Evolutionary conservation across 169 alveolate species (phyloP).

Genomic region (Cryptosporidium sp.): DNA sequence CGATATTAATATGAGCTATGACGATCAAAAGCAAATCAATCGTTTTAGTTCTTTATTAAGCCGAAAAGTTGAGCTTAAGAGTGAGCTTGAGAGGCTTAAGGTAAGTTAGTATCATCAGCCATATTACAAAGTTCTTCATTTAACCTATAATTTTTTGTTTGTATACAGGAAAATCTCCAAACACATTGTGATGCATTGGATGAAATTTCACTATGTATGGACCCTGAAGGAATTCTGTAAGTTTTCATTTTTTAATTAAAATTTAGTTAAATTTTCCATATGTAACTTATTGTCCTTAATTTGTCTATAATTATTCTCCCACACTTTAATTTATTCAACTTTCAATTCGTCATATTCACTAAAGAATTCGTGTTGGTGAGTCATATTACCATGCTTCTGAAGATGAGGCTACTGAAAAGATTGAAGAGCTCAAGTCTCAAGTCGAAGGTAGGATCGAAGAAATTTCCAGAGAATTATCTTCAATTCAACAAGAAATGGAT

Average conservation of each 20-base stretch:
- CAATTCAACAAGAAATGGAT: conserved; percentile 37
- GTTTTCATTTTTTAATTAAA: conserved; percentile 10
- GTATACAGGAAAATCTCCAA: conserved; percentile 43
- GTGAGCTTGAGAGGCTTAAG: conserved; percentile 38
- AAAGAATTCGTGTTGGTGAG: conserved; percentile 44
- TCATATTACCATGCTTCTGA: conserved; percentile 48
- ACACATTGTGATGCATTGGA: conserved; percentile 62
- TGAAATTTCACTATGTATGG: conserved; percentile 62
- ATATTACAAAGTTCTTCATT: not conserved
- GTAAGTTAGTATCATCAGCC: not conserved
- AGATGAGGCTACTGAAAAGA: conserved; percentile 58
- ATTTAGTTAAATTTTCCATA: not conserved
- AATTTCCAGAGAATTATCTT: conserved; percentile 18
- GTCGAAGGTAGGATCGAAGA: conserved; percentile 1
- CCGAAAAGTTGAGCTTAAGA: conserved; percentile 5
- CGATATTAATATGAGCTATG: conserved; percentile 54
- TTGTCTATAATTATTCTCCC: not conserved
- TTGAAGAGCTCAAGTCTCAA: conserved; percentile 28
- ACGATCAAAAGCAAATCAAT: conserved; percentile 62
- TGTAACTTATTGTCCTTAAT: too few species aligned
- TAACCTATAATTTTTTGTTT: not conserved
- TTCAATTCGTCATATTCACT: not conserved
- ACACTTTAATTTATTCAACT: not conserved
- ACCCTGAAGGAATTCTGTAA: conserved; percentile 67
- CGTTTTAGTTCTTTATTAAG: conserved; percentile 42